Conservation (phyloP, 2,329 filamentous ascomycete genomes). For the Hypocreales sp. region DNA sequence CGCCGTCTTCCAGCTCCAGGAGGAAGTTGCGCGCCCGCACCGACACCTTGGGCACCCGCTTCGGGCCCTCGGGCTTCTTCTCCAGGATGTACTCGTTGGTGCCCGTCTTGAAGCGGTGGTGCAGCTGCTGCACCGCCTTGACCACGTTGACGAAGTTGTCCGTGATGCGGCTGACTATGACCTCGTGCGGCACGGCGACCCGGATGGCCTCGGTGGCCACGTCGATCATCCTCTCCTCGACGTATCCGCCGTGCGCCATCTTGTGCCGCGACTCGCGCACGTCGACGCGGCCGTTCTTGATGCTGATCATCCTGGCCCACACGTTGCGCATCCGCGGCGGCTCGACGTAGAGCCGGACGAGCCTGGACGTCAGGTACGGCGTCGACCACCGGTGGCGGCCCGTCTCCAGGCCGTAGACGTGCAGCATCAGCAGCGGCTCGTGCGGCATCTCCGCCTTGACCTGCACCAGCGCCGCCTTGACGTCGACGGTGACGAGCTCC, state of each 20-base stretch:
- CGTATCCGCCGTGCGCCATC: constrained; percentile 35
- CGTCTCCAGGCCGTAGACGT: constrained; percentile 67
- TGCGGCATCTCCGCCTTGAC: constrained; percentile 78
- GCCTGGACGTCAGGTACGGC: constrained; percentile 62
- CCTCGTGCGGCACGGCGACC: constrained; percentile 76
- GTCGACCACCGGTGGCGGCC: constrained; percentile 78
- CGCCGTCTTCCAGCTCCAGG: constrained; percentile 89
- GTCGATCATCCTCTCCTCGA: constrained; percentile 72
- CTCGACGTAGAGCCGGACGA: constrained; percentile 76
- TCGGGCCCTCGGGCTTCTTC: constrained; percentile 74
- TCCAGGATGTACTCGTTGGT: constrained; percentile 78
- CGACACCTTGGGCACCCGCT: constrained; percentile 72
- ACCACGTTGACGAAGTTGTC: constrained; percentile 82
- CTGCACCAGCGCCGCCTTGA: constrained; percentile 70
- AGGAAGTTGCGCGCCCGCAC: constrained; percentile 67
- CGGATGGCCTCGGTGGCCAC: constrained; percentile 74
- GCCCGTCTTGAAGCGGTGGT: constrained; percentile 78
- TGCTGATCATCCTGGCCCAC: constrained; percentile 75
- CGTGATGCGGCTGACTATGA: constrained; percentile 79
- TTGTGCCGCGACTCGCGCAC: constrained; percentile 64
- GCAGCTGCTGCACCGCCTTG: constrained; percentile 81
- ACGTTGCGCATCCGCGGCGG: constrained; percentile 67
- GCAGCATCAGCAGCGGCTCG: constrained; percentile 84
- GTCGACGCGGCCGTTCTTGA: constrained; percentile 70
- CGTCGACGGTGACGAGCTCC: constrained; percentile 69